Base-by-base conservation (phyloP, 2,329 filamentous ascomycete genomes). In the Podosphaera leucotricha region DNA sequence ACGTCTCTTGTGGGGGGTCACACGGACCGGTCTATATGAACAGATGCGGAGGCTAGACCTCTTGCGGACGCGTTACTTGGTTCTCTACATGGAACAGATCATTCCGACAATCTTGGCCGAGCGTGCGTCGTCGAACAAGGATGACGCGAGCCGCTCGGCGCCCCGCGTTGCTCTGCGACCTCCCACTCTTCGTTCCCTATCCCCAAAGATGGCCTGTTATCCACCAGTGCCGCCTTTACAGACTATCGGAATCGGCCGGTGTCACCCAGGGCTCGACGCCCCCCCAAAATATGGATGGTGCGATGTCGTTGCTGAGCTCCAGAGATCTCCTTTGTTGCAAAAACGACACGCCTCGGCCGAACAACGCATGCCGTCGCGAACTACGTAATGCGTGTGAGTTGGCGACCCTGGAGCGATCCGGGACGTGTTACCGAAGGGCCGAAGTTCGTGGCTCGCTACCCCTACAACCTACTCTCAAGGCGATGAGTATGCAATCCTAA, bases 301-400 rank as follows among this genome's bases (percentile, higher is more conserved):
- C 18, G 71, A 72, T 21, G 72, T 78, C 5, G 70, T 78, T 19
- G 63, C 70, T 44, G 74, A 78, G 53, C 60, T 78, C 42, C 72
- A 77, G 55, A 67, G 61, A 45, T 75, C 70, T 20, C 74, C 73
- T 2, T 57, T 68, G 45, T 66, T 78, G 62, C 70, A 72, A 42
- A 68, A 72, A 52, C 65, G 74, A 15, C 72, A 72, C 53, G 69
- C 71, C n/a, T 74, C 69, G 6, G 70, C 77, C 52, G 74, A 77
- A 57, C 28, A 11, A 33, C 28, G 15, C 6, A 13, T n/a, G 15
- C 10, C 28, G 15, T 4, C 28, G 3, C 15, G 15, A 33, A 33
- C 11, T 6, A n/a, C 28, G 28, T 33, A 6, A 33, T 4, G 8
- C 8, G 22, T 24, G 22, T 8, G 22, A 24, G 8, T 4, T 5